Conservation (phyloP, 352 stramenopile species). For the Pythium aquatile region DNA sequence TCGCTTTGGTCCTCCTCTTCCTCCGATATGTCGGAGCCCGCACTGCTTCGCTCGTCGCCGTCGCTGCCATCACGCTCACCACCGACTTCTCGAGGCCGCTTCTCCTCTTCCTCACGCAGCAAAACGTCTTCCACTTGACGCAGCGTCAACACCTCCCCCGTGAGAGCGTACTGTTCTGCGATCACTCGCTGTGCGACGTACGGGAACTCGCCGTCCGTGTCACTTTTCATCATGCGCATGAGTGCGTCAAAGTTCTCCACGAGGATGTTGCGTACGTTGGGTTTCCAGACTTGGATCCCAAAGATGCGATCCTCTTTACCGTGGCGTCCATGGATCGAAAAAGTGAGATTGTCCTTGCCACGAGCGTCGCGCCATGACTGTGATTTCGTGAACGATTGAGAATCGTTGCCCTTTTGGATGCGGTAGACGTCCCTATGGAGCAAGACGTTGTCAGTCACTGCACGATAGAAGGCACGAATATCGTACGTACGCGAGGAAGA, state of each 20-base stretch:
- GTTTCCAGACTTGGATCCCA: conserved; percentile 44
- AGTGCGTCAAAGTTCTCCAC: conserved; percentile 47
- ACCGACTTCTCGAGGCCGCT: conserved; percentile 20
- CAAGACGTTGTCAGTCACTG: not conserved
- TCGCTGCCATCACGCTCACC: conserved; percentile 14
- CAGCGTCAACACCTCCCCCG: conserved; percentile 40
- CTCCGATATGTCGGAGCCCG: conserved; percentile 28
- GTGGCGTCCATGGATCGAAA: conserved; percentile 42
- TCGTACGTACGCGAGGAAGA: conserved; percentile 47
- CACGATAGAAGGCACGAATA: not conserved
- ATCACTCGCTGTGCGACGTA: conserved; percentile 41
- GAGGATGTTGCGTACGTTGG: conserved; percentile 46
- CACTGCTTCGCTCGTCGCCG: conserved; percentile 25
- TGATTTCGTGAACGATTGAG: conserved; percentile 50
- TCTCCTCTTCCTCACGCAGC: conserved; percentile 46
- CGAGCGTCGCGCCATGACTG: conserved; percentile 47
- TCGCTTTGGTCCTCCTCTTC: conserved; percentile 31
- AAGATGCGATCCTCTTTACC: conserved; percentile 43
- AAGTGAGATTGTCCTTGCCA: conserved; percentile 43
- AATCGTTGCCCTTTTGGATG: conserved; percentile 41
- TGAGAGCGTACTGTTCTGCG: conserved; percentile 40
- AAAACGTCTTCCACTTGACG: conserved; percentile 47
- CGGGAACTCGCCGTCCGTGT: conserved; percentile 51
- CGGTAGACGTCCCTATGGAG: conserved; percentile 40
- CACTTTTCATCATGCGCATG: conserved; percentile 42